These are phyloP conservation scores for Cyclotella baltica DNA, from an alignment of 108 stramenopile species.

Conservation along the genomic window DNA sequence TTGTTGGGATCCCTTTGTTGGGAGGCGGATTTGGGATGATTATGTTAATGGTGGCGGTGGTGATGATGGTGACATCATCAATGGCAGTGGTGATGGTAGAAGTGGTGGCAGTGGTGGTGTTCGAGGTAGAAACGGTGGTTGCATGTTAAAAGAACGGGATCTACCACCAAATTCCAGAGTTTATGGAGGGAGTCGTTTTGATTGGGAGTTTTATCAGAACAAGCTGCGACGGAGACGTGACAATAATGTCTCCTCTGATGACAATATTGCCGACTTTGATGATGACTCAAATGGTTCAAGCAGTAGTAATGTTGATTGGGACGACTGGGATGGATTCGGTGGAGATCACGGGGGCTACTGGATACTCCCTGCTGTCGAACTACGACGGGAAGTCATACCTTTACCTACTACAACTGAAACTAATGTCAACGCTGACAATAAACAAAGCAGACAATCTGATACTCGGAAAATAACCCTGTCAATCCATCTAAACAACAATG, in stretches of 20 bases:
- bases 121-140: not conserved
- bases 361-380: conserved; percentile 77
- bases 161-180: conserved; percentile 57
- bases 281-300: too few species aligned
- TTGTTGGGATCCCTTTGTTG: conserved; percentile 56
- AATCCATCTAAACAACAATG: conserved; percentile 56
- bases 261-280: too few species aligned
- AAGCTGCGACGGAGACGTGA: not conserved
- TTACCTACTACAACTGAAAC: not conserved
- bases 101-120: not conserved
- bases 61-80: conserved; percentile 19
- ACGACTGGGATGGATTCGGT: conserved; percentile 82
- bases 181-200: conserved; percentile 82
- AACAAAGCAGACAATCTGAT: conserved; percentile 7
- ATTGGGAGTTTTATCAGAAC: conserved; percentile 46
- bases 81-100: not conserved
- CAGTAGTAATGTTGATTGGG: conserved; percentile 18
- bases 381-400: conserved; percentile 48
- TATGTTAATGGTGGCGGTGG: conserved; percentile 2
- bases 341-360: conserved; percentile 63
- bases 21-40: conserved; percentile 60
- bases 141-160: conserved; percentile 44
- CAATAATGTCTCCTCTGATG: too few species aligned
- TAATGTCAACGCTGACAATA: not conserved
- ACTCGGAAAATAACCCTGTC: conserved; percentile 53